Conservation (phyloP, 345 rosid species). For the Rhodamnia argentea region DNA sequence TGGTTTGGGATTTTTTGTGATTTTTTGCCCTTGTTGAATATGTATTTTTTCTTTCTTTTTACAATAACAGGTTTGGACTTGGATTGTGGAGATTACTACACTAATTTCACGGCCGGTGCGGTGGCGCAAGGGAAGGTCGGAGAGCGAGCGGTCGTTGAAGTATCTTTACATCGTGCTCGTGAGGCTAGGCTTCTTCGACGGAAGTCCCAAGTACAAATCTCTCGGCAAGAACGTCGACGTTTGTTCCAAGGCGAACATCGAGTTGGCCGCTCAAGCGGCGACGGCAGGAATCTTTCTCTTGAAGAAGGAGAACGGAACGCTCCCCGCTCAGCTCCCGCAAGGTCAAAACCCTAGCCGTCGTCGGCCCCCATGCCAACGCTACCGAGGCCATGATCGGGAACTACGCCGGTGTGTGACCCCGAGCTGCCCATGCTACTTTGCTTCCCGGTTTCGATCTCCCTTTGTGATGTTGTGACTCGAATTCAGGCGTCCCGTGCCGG, state of each 20-base stretch:
- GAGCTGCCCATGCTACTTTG: neutral
- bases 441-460: neutral
- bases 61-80: conserved; percentile 34
- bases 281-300: conserved; percentile 47
- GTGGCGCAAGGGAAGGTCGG: conserved; percentile 29
- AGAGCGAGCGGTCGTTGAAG: conserved; percentile 21
- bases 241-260: conserved; percentile 20
- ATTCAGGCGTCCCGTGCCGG: conserved; percentile 37
- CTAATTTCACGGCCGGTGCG: conserved; percentile 16
- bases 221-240: conserved; percentile 26
- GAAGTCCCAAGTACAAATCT: conserved; percentile 17
- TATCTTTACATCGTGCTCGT: conserved; percentile 32
- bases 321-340: conserved; percentile 16
- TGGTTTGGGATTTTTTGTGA: no score
- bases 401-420: conserved; percentile 30
- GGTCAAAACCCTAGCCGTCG: conserved; percentile 18
- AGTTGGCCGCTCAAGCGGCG: conserved; percentile 46
- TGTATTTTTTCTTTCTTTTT: neutral
- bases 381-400: conserved; percentile 45
- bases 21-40: no score
- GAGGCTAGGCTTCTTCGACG: conserved; percentile 66
- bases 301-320: conserved; percentile 21
- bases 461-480: neutral
- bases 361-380: conserved; percentile 54
- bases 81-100: conserved; percentile 48